Conservation (phyloP, 2,329 filamentous ascomycete genomes). For the Diaporthe helianthi region DNA sequence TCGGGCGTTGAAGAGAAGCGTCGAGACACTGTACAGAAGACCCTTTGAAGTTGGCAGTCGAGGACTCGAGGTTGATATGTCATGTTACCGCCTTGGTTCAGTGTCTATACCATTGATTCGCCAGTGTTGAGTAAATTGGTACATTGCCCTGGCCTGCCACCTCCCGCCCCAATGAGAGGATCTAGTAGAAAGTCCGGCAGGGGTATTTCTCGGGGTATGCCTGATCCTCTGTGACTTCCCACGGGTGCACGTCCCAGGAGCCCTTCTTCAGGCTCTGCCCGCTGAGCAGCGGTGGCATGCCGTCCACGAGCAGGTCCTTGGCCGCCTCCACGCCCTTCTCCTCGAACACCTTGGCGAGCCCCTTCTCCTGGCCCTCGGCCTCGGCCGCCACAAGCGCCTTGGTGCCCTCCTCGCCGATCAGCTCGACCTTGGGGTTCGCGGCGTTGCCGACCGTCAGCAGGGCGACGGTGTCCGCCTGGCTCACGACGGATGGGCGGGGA, state of each 20-base stretch:
- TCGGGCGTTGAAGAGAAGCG: not conserved
- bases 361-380: conserved; percentile 74
- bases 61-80: not conserved
- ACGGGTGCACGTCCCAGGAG: conserved; percentile 72
- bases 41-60: not conserved
- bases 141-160: not conserved
- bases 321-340: conserved; percentile 57
- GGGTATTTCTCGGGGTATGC: conserved; percentile 73
- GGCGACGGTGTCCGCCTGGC: conserved; percentile 83
- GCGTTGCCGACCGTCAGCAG: conserved; percentile 86
- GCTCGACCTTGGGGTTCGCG: conserved; percentile 79
- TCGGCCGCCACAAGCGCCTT: conserved; percentile 76
- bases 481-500: conserved; percentile 79
- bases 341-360: conserved; percentile 77
- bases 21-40: not conserved
- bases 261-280: conserved; percentile 64
- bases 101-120: conserved; percentile 30
- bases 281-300: conserved; percentile 85
- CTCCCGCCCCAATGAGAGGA: conserved; percentile 13
- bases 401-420: conserved; percentile 68
- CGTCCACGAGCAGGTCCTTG: conserved; percentile 73
- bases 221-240: conserved; percentile 69
- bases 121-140: not conserved
- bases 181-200: conserved; percentile 66
- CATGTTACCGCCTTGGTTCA: not conserved